Evolutionary conservation across 140 eudicot species (phyloP).

Genomic region (Bidens hawaiensis): DNA sequence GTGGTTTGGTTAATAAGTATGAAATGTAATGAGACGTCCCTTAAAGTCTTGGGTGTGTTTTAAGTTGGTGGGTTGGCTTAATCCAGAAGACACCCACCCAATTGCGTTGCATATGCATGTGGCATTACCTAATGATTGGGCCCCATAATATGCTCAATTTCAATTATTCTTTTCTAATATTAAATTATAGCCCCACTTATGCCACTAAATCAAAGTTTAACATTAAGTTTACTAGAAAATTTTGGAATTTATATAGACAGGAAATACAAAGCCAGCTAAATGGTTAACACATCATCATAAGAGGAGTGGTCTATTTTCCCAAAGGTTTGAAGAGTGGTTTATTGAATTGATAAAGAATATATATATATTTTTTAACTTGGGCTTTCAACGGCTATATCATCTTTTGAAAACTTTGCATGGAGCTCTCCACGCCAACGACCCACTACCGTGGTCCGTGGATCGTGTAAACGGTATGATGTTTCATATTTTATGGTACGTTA

Average conservation of each 20-base stretch:
- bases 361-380: no score
- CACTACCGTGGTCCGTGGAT: no score
- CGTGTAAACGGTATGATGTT: no score
- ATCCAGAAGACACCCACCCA: conserved; percentile 29
- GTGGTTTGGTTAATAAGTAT: conserved; percentile 11
- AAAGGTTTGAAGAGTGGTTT: no score
- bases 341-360: no score
- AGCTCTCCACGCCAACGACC: no score
- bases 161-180: neutral
- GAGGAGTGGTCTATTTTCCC: no score
- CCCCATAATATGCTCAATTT: conserved; percentile 12
- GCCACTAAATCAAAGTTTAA: neutral
- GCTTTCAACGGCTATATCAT: neutral
- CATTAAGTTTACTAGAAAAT: neutral
- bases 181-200: neutral
- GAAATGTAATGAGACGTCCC: conserved; percentile 5
- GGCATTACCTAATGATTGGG: conserved; percentile 24
- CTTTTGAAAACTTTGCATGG: no score
- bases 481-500: no score
- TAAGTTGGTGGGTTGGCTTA: conserved; percentile 42
- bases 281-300: no score
- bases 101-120: conserved; percentile 38
- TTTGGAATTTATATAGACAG: no score
- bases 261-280: no score
- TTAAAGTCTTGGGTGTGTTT: conserved; percentile 20